Conservation (phyloP, 371 early-diverging fungal genomes). For the Rhizopus sp. region DNA sequence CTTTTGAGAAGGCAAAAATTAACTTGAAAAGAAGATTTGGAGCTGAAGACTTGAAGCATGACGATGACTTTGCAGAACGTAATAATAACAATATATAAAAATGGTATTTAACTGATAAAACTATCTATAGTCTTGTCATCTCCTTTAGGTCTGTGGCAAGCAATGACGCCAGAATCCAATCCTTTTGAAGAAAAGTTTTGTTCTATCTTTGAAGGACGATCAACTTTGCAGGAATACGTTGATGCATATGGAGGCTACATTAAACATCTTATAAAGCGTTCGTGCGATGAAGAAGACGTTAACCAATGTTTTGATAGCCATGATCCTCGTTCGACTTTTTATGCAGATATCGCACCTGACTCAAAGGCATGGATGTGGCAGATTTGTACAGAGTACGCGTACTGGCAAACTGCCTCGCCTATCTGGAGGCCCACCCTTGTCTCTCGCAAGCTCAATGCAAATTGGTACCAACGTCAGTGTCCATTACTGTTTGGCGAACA, state of each 20-base stretch:
- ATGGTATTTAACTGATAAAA: slow-evolving; percentile 23
- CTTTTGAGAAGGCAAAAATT: slow-evolving; percentile 30
- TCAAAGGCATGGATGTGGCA: slow-evolving; percentile 67
- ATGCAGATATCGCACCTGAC: slow-evolving; percentile 24
- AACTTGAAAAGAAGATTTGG: slow-evolving; percentile 54
- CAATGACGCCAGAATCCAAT: slow-evolving; percentile 32
- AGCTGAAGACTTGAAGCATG: slow-evolving; percentile 44
- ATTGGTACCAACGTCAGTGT: slow-evolving; percentile 51
- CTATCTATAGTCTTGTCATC: slow-evolving; percentile 25
- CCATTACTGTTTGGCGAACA: slow-evolving; percentile 48
- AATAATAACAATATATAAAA: slow-evolving; percentile 22
- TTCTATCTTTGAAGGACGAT: slow-evolving; percentile 24
- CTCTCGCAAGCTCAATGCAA: slow-evolving; percentile 44
- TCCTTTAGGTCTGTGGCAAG: slow-evolving; percentile 42
- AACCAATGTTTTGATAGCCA: slow-evolving; percentile 43
- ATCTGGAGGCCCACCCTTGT: slow-evolving; percentile 40
- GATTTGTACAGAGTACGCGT: slow-evolving; percentile 71
- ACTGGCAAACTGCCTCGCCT: slow-evolving; percentile 60
- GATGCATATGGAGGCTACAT: slow-evolving; percentile 32
- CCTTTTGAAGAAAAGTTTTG: slow-evolving; percentile 40
- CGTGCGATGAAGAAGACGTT: slow-evolving; percentile 21
- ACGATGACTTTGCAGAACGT: slow-evolving; percentile 62
- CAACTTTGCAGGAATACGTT: slow-evolving; percentile 21
- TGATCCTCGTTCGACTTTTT: slow-evolving; percentile 30
- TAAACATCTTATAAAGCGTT: slow-evolving; percentile 12